phyloP scores from a whole-genome alignment of 2,329 filamentous ascomycete genomes.

The Blastomyces silverae region DNA sequence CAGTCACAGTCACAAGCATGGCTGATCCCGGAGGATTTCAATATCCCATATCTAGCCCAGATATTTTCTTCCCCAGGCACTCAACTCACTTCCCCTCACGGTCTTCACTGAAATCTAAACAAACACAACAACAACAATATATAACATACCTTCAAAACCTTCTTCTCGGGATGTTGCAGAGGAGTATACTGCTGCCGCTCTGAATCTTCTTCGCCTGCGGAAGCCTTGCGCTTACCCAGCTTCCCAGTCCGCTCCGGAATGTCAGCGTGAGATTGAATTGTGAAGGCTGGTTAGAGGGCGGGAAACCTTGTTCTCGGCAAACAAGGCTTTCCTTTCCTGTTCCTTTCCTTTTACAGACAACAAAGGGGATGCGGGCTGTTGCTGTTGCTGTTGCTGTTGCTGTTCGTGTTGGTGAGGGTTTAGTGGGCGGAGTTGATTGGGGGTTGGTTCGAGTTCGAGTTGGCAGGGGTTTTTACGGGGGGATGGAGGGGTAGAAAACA shows the following conservation, averaged over 20 bases:
- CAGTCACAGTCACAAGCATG: background rate
- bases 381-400: background rate
- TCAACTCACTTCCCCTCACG: background rate
- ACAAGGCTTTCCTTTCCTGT: conserved; percentile 6
- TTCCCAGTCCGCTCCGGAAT: conserved; percentile 17
- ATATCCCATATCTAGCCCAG: background rate
- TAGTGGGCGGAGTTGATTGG: background rate
- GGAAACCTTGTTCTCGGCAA: conserved; percentile 37
- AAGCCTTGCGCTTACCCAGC: conserved; percentile 21
- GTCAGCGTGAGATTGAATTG: conserved; percentile 28
- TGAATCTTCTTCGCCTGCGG: conserved; percentile 32
- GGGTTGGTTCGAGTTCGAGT: too few relatives aligned
- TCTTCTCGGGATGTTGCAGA: conserved; percentile 41
- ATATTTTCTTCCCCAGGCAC: background rate
- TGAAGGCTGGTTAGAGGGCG: conserved; percentile 25
- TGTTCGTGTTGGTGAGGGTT: background rate
- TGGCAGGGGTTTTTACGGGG: background rate
- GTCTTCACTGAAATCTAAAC: background rate
- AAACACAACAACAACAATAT: background rate
- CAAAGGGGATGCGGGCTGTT: background rate
- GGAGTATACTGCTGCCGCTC: background rate
- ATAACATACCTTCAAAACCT: conserved; percentile 46
- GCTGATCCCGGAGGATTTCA: background rate
- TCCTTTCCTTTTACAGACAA: background rate
- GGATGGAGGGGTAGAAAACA: background rate